Evolutionary conservation across 371 early-diverging fungal genomes (phyloP), one percentile per base, ranked within the genome.

Genomic region (Quaeritorhiza haematococci): DNA sequence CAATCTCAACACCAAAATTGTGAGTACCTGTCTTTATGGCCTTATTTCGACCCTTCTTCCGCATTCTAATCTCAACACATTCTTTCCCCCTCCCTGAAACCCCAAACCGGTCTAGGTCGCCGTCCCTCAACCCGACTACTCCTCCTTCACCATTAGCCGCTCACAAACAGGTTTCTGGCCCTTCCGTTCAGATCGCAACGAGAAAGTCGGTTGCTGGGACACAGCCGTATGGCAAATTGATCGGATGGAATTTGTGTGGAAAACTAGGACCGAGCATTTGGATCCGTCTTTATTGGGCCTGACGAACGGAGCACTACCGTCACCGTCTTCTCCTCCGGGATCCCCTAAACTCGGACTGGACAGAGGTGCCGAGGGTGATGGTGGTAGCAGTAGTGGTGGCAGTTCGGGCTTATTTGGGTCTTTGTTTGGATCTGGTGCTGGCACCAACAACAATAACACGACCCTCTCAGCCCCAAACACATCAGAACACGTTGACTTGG

Each of bases 221-320:
- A 67, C 72, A 10, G 7, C 27, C 2, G 75, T 75, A 1, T 75
- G 69, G 69, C 60, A 62, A 38, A 46, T 75, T 28, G 67, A 75
- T 17, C 33, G 45, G 8, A 35, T 71, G 17, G 58, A 62, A 27
- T 55, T 61, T 33, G 49, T 42, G 2, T 55, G 51, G n/a, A 23
- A 53, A 17, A 57, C 41, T 10, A 55, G 75, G 7, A 50, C 48
- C 19, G 75, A 75, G 50, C 75, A 75, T 48, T 56, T 75, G 26
- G 24, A 56, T 4, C n/a, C n/a, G n/a, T n/a, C n/a, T n/a, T n/a
- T n/a, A n/a, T n/a, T n/a, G n/a, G n/a, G n/a, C n/a, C n/a, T n/a
- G n/a, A n/a, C n/a, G n/a, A n/a, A n/a, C n/a, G n/a, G n/a, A n/a
- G n/a, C n/a, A n/a, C n/a, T n/a, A n/a, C n/a, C n/a, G n/a, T n/a